Conservation (phyloP, 768 basidiomycete species). For the Psilocybe azurescens region DNA sequence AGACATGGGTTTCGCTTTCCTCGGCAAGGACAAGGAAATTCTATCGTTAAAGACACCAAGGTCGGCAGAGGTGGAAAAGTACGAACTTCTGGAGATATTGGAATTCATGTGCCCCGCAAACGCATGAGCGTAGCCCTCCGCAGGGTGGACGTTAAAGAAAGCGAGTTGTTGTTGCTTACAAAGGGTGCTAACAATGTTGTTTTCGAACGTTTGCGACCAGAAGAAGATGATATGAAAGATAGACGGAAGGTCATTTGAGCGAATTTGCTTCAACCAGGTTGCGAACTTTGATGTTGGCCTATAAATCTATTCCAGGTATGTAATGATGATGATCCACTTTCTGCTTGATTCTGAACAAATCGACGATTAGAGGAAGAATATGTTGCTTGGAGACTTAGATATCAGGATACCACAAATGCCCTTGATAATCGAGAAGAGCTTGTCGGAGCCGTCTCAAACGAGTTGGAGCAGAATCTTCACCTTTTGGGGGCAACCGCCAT, state of each 20-base stretch:
- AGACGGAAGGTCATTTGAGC: slow-evolving; percentile 83
- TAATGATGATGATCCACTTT: slow-evolving; percentile 8
- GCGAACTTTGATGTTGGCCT: slow-evolving; percentile 91
- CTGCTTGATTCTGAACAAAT: slow-evolving; percentile 1
- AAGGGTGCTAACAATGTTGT: slow-evolving; percentile 98
- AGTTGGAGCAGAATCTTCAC: slow-evolving; percentile 79
- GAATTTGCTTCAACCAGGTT: slow-evolving; percentile 87
- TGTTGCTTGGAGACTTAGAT: slow-evolving; percentile 75
- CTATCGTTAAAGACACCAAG: slow-evolving; percentile 81
- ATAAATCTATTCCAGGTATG: slow-evolving; percentile 77
- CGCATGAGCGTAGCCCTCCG: slow-evolving; percentile 93
- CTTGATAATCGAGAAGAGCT: slow-evolving; percentile 80
- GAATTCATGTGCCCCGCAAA: slow-evolving; percentile 94
- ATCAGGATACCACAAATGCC: slow-evolving; percentile 77
- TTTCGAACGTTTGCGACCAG: slow-evolving; percentile 81
- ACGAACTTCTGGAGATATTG: slow-evolving; percentile 88
- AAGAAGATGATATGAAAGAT: slow-evolving; percentile 67
- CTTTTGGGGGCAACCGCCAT: slow-evolving; percentile 96
- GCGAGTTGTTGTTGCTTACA: slow-evolving; percentile 69
- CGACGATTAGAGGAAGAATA: slow-evolving; percentile 69
- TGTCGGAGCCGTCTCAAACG: slow-evolving; percentile 77
- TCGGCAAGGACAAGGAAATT: slow-evolving; percentile 84
- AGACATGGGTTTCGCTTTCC: slow-evolving; percentile 92
- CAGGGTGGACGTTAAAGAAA: slow-evolving; percentile 63
- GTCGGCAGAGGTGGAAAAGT: slow-evolving; percentile 67